A percentile compares a stretch with the other conserved stretches of the same genome.
These are phyloP conservation scores for Kwoniella heveanensis DNA, from an alignment of 768 basidiomycete genomes.

Conservation along the genomic window DNA sequence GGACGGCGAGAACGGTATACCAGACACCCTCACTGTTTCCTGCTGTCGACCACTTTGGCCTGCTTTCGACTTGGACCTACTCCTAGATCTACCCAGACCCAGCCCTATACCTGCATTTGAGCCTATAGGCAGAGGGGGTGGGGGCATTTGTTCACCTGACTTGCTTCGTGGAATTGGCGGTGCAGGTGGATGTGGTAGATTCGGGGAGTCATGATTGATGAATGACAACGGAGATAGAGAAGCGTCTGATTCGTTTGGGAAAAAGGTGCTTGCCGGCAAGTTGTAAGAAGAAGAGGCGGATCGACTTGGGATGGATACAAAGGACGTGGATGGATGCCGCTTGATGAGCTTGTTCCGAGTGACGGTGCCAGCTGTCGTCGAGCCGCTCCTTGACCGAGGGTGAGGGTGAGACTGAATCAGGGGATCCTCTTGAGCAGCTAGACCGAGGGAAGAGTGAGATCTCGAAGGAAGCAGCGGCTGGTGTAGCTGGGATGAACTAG, in stretches of 20 bases:
- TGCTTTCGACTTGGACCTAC: conserved; percentile 21
- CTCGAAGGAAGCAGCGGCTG: conserved; percentile 17
- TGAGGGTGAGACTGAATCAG: not conserved
- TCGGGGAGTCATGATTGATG: conserved; percentile 26
- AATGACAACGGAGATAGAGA: conserved; percentile 11
- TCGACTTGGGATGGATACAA: conserved; percentile 16
- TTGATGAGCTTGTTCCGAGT: conserved; percentile 33
- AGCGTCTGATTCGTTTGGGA: conserved; percentile 1
- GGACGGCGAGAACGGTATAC: conserved; percentile 40
- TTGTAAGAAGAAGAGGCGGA: conserved; percentile 15
- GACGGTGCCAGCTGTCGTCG: conserved; percentile 8
- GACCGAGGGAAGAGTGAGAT: conserved; percentile 10
- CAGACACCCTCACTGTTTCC: conserved; percentile 25
- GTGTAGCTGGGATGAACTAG: conserved; percentile 6
- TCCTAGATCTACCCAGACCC: conserved; percentile 20
- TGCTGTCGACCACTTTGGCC: not conserved
- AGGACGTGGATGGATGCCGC: conserved; percentile 41
- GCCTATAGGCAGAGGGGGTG: conserved; percentile 36
- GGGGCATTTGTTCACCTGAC: conserved; percentile 48
- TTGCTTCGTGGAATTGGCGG: conserved; percentile 28
- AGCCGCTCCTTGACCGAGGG: conserved; percentile 24
- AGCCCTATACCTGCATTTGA: not conserved
- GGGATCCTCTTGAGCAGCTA: not conserved
- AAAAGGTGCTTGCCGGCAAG: not conserved
- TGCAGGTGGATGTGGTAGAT: conserved; percentile 15